Base-by-base conservation (phyloP, 345 rosid genomes). In the Populus deltoides region DNA sequence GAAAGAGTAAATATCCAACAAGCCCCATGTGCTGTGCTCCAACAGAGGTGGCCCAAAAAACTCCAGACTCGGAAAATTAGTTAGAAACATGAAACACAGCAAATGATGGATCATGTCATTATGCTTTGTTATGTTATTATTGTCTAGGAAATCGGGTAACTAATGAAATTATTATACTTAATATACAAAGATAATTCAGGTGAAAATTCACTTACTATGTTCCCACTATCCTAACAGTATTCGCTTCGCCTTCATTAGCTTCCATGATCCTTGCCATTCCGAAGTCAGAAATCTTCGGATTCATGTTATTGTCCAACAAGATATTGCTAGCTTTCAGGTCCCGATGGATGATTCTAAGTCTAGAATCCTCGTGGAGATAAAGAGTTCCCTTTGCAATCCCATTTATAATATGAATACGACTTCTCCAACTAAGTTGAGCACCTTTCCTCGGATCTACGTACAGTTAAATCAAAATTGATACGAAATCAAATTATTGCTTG, bases 241-340 rank as follows among this genome's bases (percentile, higher is more conserved):
- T 86, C 62, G 73, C 83, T 57, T 85, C 77, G 9, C 80, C 81
- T 79, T 85, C 86, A 20, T 67, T 80, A n/a, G 79, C 71, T 8
- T 81, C 84, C 71, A 88, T 84, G 18, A 86, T 85, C 36, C 89
- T 87, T 53, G 91, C 93, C 73, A 87, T 82, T 59, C 93, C 93
- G 70, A 90, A 90, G 70, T 90, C 93, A 0, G 93, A 88, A 1
- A 90, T 88, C 62, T 88, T 88, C 0, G 91, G 91, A 71, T 87
- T 88, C 90, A 90, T 87, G 5, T 86, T 84, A 9, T 66, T 38
- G 67, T 87, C 91, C 62, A 90, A 63, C 69, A 90, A 74, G 57
- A 90, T 79, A 43, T 88, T 90, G 73, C 93, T 87, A 51, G 91
- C 88, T 69, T 90, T 90, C 39, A 90, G 84, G 74, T 90, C 93